Evolutionary conservation across 2,329 filamentous ascomycete genomes (phyloP), one percentile per base, ranked within the genome.

Genomic region (Zopfia rhizophila): DNA sequence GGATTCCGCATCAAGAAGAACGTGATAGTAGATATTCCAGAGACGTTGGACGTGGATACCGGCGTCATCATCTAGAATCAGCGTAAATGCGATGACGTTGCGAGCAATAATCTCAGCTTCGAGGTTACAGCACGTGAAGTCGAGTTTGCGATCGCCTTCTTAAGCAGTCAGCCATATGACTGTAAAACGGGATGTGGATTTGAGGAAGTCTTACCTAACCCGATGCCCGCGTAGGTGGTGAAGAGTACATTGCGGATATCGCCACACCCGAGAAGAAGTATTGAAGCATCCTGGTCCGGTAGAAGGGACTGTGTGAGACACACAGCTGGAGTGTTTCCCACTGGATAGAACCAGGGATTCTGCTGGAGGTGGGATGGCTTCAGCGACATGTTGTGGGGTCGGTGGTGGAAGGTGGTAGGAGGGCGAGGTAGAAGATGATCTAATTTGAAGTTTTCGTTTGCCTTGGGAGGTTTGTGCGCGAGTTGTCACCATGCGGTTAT

Each of bases 1-100:
- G 3, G 76, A 69, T 3, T 62, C 31, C 0, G 68, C 50, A 35
- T 76, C 72, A 4, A 86, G 49, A 25, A 73, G 75, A 3, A 81
- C 56, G 52, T 84, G 74, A 60, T 84, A 84, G 65, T 82, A 86
- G 24, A 82, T 66, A 45, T 80, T 75, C 82, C 82, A 85, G 3
- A 79, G 63, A 6, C 56, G 39, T 2, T 72, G 61, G 1, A 49
- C 38, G 10, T 58, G 47, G 18, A 62, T 28, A 16, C 51, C 53
- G 1, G 66, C 45, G 5, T 61, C 45, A 19, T 70, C 57, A n/a
- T 81, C 79, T 5, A 80, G 37, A 27, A 85, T 62, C 2, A 85
- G 61, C 0, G 77, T 78, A 22, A 83, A 68, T 0, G 84, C 63
- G 3, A 85, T 51, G 21, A 80, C 60, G 58, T 86, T 85, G 2